phyloP scores from a whole-genome alignment of 2,329 filamentous ascomycete genomes.

The Fusarium pseudocircinatum region DNA sequence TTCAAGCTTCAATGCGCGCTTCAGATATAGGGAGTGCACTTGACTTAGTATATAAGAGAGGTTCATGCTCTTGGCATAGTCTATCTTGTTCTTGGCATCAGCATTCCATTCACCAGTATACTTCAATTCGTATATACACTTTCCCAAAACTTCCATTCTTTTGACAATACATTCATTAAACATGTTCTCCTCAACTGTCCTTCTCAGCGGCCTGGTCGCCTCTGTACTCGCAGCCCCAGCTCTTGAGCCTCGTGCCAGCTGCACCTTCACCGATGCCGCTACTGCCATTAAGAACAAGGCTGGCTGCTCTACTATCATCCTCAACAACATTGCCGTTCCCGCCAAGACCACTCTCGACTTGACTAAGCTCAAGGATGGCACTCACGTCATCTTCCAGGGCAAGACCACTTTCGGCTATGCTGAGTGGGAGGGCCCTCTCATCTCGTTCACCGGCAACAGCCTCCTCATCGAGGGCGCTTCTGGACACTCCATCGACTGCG shows the following conservation, averaged over 20 bases:
- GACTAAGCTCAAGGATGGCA: constrained; percentile 60
- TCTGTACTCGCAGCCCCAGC: constrained; percentile 38
- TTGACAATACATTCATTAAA: not conserved
- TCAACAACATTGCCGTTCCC: constrained; percentile 65
- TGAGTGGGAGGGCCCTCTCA: constrained; percentile 72
- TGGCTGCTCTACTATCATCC: constrained; percentile 62
- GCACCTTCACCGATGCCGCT: constrained; percentile 65
- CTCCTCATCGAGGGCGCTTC: constrained; percentile 63
- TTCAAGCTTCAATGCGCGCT: not conserved
- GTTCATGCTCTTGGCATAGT: not conserved
- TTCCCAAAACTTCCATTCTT: not conserved
- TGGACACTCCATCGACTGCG: constrained; percentile 62
- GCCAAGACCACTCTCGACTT: constrained; percentile 68
- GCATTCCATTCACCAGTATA: not conserved
- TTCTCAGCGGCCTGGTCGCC: constrained; percentile 44
- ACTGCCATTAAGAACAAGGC: constrained; percentile 59
- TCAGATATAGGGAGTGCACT: not conserved
- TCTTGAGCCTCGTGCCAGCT: constrained; percentile 45
- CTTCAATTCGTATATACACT: not conserved
- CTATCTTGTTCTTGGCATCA: not conserved
- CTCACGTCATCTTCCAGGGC: constrained; percentile 69
- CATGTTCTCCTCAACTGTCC: constrained; percentile 35
- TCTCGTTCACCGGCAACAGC: constrained; percentile 66
- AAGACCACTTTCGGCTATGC: constrained; percentile 74
- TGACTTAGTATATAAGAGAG: not conserved